phyloP scores from a whole-genome alignment of 805 yeast species.

The Yarrowia osloensis region DNA sequence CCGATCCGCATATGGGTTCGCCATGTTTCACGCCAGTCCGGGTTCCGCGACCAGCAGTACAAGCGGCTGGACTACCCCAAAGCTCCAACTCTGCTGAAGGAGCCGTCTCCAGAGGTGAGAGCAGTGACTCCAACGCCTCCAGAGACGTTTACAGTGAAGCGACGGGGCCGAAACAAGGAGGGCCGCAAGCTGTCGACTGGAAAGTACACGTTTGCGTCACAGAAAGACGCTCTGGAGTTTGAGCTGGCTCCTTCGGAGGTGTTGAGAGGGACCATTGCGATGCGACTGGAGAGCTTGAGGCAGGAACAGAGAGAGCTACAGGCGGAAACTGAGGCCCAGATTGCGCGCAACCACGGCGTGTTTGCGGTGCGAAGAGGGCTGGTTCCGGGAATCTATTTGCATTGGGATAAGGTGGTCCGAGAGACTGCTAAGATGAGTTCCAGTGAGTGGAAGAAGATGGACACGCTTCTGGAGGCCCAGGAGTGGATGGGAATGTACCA shows the following conservation, averaged over 20 bases:
- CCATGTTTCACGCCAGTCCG: not conserved
- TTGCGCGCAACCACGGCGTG: not conserved
- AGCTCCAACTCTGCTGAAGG: not conserved
- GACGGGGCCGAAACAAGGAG: not conserved
- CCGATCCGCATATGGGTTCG: not conserved
- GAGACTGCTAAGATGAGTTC: not conserved
- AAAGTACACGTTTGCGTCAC: not conserved
- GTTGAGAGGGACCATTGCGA: not conserved
- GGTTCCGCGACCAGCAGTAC: not conserved
- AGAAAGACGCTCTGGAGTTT: not conserved
- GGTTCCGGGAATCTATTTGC: not conserved
- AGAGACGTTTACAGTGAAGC: not conserved
- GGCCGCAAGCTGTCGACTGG: not conserved
- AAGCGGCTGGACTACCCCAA: conserved; percentile 1
- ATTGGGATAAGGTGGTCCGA: not conserved
- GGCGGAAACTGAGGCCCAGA: no score
- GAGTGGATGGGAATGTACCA: not conserved
- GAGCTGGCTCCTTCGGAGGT: not conserved
- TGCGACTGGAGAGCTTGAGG: not conserved
- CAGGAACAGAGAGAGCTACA: not conserved
- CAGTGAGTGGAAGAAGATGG: not conserved
- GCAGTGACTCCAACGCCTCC: not conserved
- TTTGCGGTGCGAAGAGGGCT: not conserved
- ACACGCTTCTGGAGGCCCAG: not conserved
- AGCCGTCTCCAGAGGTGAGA: not conserved